These are phyloP conservation scores for Xylaria cubensis DNA, from an alignment of 495 filamentous ascomycete species.

Conservation along the genomic window DNA sequence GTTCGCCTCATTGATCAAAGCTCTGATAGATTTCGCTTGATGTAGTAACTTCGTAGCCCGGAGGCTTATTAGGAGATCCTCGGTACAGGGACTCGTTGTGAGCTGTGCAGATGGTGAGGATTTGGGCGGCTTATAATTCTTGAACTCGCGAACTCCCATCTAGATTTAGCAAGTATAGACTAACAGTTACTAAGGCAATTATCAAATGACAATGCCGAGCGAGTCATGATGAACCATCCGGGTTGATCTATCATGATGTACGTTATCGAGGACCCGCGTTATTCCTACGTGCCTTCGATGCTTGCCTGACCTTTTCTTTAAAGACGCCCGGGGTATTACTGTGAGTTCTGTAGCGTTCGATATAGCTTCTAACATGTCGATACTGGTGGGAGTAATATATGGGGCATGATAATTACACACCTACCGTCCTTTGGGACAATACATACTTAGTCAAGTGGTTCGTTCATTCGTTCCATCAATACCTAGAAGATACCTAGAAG, in stretches of 20 bases:
- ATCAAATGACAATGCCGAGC: neutral
- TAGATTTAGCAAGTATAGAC: constrained; percentile 22
- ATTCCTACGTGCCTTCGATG: neutral
- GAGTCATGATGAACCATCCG: constrained; percentile 1
- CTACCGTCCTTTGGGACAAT: too few species aligned
- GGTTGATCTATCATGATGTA: too few species aligned
- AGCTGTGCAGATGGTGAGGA: neutral
- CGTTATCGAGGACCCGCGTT: neutral
- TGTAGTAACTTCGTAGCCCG: constrained; percentile 23
- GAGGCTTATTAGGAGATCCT: neutral
- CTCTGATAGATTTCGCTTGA: constrained; percentile 14
- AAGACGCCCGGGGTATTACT: neutral
- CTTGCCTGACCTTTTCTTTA: constrained; percentile 19
- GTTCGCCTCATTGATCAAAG: constrained; percentile 7
- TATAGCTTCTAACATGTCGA: constrained; percentile 13
- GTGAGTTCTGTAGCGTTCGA: constrained; percentile 3
- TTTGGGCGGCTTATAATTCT: neutral
- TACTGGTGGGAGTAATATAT: too few species aligned
- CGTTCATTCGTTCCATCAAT: too few species aligned
- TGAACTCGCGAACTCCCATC: constrained; percentile 19
- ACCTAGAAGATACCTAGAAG: too few species aligned
- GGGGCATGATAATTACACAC: too few species aligned
- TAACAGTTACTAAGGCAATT: neutral
- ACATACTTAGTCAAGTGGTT: too few species aligned
- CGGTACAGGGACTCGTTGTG: constrained; percentile 6